phyloP scores from a whole-genome alignment of 139 green algal genomes.

The Mychonastes homosphaera region DNA sequence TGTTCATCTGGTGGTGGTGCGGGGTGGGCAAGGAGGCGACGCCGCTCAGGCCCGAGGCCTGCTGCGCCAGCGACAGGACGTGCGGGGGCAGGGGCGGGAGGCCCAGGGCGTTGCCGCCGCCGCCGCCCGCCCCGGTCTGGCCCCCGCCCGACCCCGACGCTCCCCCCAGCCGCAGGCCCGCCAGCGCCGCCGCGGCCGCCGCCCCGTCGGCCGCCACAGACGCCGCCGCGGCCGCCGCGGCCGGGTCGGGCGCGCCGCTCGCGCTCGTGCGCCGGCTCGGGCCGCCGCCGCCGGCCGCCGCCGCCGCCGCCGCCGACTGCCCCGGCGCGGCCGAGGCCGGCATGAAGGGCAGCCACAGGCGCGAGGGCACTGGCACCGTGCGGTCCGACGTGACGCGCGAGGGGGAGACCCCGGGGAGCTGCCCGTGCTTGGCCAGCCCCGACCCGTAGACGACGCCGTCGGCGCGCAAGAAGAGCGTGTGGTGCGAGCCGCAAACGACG shows the following conservation, averaged over 20 bases:
- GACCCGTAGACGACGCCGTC: constrained; percentile 57
- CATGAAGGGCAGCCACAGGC: constrained; percentile 19
- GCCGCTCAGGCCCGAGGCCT: constrained; percentile 2
- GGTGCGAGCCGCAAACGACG: constrained; percentile 44
- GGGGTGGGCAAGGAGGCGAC: not conserved
- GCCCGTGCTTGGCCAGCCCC: constrained; percentile 39
- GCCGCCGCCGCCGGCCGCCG: constrained; percentile 1
- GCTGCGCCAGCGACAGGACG: too few relatives aligned
- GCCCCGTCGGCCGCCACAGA: too few relatives aligned
- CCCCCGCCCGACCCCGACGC: too few relatives aligned
- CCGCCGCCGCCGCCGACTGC: constrained; percentile 1
- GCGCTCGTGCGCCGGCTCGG: not conserved
- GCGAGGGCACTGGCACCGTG: constrained; percentile 22
- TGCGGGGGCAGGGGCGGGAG: too few relatives aligned
- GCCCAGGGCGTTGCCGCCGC: too few relatives aligned
- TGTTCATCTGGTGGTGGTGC: constrained; percentile 5
- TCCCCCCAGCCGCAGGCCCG: too few relatives aligned
- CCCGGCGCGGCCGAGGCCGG: constrained; percentile 10
- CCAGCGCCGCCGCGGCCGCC: too few relatives aligned
- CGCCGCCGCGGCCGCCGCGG: not conserved
- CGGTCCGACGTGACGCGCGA: constrained; percentile 15
- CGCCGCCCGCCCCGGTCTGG: too few relatives aligned
- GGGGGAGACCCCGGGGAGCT: constrained; percentile 32
- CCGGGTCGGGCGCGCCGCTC: not conserved
- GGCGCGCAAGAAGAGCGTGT: constrained; percentile 58